These are phyloP conservation scores for Myxozyma neglecta DNA, from an alignment of 805 yeast genomes.

Conservation along the genomic window DNA sequence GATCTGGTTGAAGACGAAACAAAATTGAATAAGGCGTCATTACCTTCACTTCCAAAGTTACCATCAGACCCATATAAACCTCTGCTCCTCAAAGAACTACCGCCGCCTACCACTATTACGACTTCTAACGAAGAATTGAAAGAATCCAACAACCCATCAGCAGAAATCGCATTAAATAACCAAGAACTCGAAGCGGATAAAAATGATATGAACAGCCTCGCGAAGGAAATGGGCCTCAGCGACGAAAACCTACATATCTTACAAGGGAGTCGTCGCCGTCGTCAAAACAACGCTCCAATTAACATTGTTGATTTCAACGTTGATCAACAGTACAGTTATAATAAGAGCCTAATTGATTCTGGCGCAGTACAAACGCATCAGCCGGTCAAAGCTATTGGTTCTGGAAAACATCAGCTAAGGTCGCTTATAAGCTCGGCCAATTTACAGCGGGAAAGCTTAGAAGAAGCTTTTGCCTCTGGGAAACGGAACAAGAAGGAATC, in stretches of 20 bases:
- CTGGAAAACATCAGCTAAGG: constrained; percentile 41
- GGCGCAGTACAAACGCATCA: constrained; percentile 41
- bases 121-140: background rate
- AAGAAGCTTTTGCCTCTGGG: constrained; percentile 37
- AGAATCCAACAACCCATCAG: background rate
- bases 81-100: background rate
- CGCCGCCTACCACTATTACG: constrained; percentile 2
- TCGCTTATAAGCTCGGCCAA: constrained; percentile 38
- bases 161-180: background rate
- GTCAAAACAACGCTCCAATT: constrained; percentile 20
- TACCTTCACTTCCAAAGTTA: background rate
- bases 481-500: constrained; percentile 35
- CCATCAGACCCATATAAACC: constrained; percentile 13
- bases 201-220: constrained; percentile 5
- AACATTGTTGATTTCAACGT: constrained; percentile 43
- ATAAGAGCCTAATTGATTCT: constrained; percentile 37
- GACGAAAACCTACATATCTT: constrained; percentile 18
- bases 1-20: constrained; percentile 1
- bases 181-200: background rate
- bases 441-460: constrained; percentile 39
- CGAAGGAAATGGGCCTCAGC: constrained; percentile 15
- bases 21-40: background rate
- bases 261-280: constrained; percentile 22
- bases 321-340: constrained; percentile 43
- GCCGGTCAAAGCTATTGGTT: constrained; percentile 38